These are phyloP conservation scores for Pyricularia pennisetigena DNA, from an alignment of 2,329 filamentous ascomycete genomes.

Conservation along the genomic window DNA sequence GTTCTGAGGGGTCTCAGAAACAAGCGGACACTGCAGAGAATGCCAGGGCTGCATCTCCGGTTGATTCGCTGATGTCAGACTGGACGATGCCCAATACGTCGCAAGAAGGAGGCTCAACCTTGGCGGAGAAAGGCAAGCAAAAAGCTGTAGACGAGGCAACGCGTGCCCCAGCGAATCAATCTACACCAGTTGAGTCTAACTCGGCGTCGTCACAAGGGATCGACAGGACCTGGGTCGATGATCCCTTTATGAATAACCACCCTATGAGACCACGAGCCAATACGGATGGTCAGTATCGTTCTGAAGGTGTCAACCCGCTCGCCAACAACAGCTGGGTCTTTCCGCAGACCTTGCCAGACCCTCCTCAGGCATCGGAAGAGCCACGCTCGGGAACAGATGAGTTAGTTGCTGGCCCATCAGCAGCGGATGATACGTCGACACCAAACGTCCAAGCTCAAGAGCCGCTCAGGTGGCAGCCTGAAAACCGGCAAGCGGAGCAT, in stretches of 20 bases:
- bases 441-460: not conserved
- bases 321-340: slow-evolving; percentile 55
- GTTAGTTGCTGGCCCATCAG: not conserved
- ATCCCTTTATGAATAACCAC: not conserved
- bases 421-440: not conserved
- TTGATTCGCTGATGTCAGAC: not conserved
- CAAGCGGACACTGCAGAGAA: not conserved
- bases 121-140: slow-evolving; percentile 14
- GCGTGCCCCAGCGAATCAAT: too few species aligned
- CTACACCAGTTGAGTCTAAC: not conserved
- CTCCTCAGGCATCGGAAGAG: not conserved
- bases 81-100: slow-evolving; percentile 1
- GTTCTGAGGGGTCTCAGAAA: not conserved
- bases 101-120: slow-evolving; percentile 5
- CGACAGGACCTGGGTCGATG: slow-evolving; percentile 8
- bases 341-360: slow-evolving; percentile 11
- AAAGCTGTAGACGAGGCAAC: not conserved
- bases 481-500: not conserved
- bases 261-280: slow-evolving; percentile 36
- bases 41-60: not conserved
- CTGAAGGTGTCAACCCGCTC: slow-evolving; percentile 36
- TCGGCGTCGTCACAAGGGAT: not conserved
- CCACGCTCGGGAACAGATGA: not conserved
- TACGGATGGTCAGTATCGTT: slow-evolving; percentile 44
- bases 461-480: not conserved